Conservation (phyloP, 805 yeast genomes). For the Saccharomyces eubayanus region DNA sequence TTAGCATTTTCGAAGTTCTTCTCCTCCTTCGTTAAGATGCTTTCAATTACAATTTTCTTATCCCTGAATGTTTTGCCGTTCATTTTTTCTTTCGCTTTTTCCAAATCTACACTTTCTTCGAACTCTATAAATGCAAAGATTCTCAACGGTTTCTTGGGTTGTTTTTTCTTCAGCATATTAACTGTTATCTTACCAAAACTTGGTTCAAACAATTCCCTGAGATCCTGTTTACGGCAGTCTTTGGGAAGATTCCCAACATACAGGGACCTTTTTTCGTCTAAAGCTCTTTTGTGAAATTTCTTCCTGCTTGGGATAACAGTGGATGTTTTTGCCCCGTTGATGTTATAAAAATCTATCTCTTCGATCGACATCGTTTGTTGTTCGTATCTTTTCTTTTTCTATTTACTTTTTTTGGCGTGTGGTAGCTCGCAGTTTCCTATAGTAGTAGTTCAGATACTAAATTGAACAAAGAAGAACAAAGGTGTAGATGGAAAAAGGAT, state of each 20-base stretch:
- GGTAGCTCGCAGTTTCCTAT: too few species aligned
- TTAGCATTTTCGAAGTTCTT: slow-evolving; percentile 13
- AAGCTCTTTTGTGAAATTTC: background rate
- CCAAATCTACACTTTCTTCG: slow-evolving; percentile 10
- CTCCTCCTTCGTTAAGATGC: slow-evolving; percentile 20
- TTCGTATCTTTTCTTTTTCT: background rate
- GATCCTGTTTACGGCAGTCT: slow-evolving; percentile 8
- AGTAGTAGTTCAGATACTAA: background rate
- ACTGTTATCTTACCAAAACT: slow-evolving; percentile 11
- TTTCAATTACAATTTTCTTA: slow-evolving; percentile 28
- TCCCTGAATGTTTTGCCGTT: slow-evolving; percentile 25
- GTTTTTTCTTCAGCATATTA: background rate
- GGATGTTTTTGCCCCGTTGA: slow-evolving; percentile 1
- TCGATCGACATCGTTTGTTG: slow-evolving; percentile 11
- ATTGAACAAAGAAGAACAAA: background rate
- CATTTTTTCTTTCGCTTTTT: slow-evolving; percentile 23
- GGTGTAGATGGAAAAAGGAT: too few species aligned
- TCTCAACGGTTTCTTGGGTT: background rate
- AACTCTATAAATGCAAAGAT: background rate
- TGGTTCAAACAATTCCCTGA: slow-evolving; percentile 22
- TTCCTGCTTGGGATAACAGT: background rate
- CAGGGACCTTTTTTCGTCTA: slow-evolving; percentile 27
- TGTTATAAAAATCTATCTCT: slow-evolving; percentile 10
- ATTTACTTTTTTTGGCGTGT: background rate
- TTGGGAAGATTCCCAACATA: slow-evolving; percentile 29